Evolutionary conservation across 345 rosid genomes (phyloP), one percentile per base, ranked within the genome.

Genomic region (Populus davidiana): DNA sequence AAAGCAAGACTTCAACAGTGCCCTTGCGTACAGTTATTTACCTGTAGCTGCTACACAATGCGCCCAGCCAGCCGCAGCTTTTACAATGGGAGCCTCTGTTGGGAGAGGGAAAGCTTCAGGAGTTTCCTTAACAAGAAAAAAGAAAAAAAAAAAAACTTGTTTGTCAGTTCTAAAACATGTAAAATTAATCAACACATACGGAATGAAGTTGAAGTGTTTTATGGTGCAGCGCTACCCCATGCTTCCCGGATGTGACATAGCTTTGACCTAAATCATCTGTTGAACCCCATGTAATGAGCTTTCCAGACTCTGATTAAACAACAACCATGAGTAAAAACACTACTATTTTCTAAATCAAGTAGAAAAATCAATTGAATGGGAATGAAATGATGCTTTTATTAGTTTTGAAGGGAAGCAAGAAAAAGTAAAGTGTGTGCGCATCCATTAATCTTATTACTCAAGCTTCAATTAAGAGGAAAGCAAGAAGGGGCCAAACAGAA

Each of bases 201-300:
- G 71, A 79, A 71, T 56, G 54, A 79, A 41, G 44, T 38, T 49
- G 33, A 33, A 76, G 75, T 74, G 47, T 73, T 63, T 66, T 36
- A 36, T 27, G 38, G 59, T 47, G 70, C 52, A 7, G 49, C 50
- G 67, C 74, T 86, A 96, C 98, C 96, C 97, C 97, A 56, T 96
- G 99, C 83, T 94, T 94, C 84, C 99, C 99, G 1, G 99, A 88
- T 63, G 98, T 90, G 44, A 96, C 84, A 67, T 96, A 96, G 93
- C 99, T 94, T 86, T 96, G 99, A 82, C 98, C 99, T 47, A 92
- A 84, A 88, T 96, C 99, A 86, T 92, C 99, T 14, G 98, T 89
- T 56, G 98, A 96, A 50, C 99, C 99, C 99, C 99, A 96, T 16
- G 99, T 94, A 65, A 96, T 90, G 38, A 96, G 97, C 94, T 90